Evolutionary conservation across 78 protist species (phyloP), one percentile per base, ranked within the genome.

Genomic region (Cavenderia fasciculata): DNA sequence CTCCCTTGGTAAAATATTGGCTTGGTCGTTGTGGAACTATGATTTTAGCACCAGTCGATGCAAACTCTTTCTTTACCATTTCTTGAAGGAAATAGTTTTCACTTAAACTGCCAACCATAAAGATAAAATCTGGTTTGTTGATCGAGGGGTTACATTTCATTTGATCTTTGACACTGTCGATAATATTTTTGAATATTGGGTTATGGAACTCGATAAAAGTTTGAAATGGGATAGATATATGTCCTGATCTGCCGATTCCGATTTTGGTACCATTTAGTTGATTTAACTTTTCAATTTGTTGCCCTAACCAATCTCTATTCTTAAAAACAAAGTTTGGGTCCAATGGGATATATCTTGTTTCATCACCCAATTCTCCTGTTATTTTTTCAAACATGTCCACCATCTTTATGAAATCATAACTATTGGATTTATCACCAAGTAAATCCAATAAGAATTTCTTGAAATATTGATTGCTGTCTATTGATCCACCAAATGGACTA

Each of bases 21-120:
- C 40, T 16, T 5, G 71, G 23, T 4, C n/a, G 21, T 18, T 7
- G 16, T 21, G 71, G 25, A 36, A 63, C n/a, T n/a, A 63, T 63
- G 2, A 63, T 18, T 36, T 63, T 63, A 11, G 71, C 71, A 36
- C 71, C 71, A 21, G 71, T 63, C 2, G n/a, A 63, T 33, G 31
- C 27, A 10, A 63, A 63, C 36, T 63, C 71, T 27, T 21, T 31
- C 36, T 63, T 63, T 1, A 63, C 36, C 31, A 36, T 41, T 36
- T 63, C 71, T 63, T 63, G 51, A 2, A 63, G 11, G 7, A 4
- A 0, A 7, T 1, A 36, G 21, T 63, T 63, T 34, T 63, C 71
- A 63, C 36, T 63, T 23, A 63, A 63, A 63, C 71, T 29, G 21
- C 71, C 71, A 38, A 63, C 36, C 29, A 63, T 19, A 7, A 63